These are phyloP conservation scores for Saccharomyces hybrid DNA, from an alignment of 1,139 yeast species.

Conservation along the genomic window DNA sequence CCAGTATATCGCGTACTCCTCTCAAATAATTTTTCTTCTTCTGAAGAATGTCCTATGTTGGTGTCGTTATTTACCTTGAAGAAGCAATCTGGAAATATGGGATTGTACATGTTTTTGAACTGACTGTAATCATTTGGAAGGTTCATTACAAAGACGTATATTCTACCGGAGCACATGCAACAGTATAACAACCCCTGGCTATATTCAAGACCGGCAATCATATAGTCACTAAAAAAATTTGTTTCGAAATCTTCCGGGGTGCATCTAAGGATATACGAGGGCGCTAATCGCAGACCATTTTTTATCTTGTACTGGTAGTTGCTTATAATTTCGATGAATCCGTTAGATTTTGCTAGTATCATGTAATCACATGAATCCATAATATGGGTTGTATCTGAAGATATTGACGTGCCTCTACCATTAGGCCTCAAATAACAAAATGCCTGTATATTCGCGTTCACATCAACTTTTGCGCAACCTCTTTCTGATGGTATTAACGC, in stretches of 20 bases:
- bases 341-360: conserved; percentile 25
- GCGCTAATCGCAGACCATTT: conserved; percentile 9
- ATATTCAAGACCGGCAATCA: conserved; percentile 22
- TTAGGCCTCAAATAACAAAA: conserved; percentile 25
- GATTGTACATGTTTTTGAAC: conserved; percentile 9
- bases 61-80: background rate
- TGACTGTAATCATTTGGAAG: conserved; percentile 23
- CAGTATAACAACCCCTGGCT: conserved; percentile 24
- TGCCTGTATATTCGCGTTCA: conserved; percentile 17
- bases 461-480: conserved; percentile 11
- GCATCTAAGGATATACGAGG: conserved; percentile 21
- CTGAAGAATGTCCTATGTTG: background rate
- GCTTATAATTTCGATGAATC: conserved; percentile 24
- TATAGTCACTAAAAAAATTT: conserved; percentile 11
- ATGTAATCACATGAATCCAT: conserved; percentile 19
- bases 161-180: conserved; percentile 20
- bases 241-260: conserved; percentile 14
- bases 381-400: background rate
- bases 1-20: conserved; percentile 11
- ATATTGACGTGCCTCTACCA: conserved; percentile 5
- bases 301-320: conserved; percentile 19
- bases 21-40: background rate
- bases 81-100: background rate
- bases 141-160: conserved; percentile 23
- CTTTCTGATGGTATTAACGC: conserved; percentile 7